phyloP scores from a whole-genome alignment of 352 stramenopile genomes.

The Blastocystis sp. region DNA sequence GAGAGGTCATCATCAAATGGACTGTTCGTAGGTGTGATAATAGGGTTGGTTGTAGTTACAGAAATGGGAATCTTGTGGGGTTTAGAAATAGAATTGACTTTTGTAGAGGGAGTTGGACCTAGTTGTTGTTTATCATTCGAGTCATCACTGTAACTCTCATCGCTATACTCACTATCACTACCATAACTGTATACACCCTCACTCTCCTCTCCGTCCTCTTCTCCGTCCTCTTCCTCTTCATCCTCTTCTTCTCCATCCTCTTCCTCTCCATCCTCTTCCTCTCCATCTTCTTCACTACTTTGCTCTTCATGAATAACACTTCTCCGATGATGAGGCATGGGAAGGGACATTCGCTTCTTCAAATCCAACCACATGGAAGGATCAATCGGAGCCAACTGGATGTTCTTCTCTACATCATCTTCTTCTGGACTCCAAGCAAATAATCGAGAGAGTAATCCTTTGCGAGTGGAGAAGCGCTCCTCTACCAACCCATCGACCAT shows the following conservation, averaged over 20 bases:
- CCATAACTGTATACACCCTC: not conserved
- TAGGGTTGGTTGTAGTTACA: not conserved
- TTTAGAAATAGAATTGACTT: not conserved
- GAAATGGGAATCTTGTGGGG: too few species aligned
- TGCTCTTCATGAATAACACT: not conserved
- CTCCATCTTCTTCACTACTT: not conserved
- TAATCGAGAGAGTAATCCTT: conserved; percentile 30
- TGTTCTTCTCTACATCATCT: conserved; percentile 30
- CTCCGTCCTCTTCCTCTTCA: not conserved
- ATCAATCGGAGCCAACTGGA: conserved; percentile 43
- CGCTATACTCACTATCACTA: not conserved
- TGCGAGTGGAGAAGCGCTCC: conserved; percentile 16
- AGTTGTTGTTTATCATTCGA: not conserved
- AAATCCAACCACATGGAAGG: conserved; percentile 27
- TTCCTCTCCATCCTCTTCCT: not conserved
- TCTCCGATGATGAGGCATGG: not conserved
- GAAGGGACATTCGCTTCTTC: not conserved
- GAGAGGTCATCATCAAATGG: not conserved
- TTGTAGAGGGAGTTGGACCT: conserved; percentile 11
- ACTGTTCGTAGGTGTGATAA: not conserved
- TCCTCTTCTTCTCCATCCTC: not conserved
- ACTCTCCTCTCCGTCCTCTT: not conserved
- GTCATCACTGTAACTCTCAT: not conserved
- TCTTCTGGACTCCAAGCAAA: conserved; percentile 53
- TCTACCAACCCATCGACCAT: conserved; percentile 60